Evolutionary conservation across 2,329 filamentous ascomycete genomes (phyloP).

Genomic region (Gliomastix tumulicola): DNA sequence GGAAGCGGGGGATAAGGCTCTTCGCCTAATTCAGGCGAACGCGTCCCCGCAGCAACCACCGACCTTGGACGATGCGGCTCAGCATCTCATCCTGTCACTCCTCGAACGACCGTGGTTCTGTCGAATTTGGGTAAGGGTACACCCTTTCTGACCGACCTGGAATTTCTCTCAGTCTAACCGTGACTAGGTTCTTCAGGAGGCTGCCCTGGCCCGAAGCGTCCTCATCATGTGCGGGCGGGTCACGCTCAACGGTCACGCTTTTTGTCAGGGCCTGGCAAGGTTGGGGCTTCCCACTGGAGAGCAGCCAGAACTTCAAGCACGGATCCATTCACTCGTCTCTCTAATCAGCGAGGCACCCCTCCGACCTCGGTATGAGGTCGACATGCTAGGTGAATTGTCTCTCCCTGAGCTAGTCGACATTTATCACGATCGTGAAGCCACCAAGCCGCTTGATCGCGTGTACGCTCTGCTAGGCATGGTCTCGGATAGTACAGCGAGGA

Average conservation of each 20-base stretch:
- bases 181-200: conserved; percentile 7
- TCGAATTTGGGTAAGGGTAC: conserved; percentile 5
- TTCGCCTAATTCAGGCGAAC: too few relatives aligned
- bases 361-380: neutral
- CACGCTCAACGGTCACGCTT: conserved; percentile 5
- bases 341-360: neutral
- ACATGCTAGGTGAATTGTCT: too few relatives aligned
- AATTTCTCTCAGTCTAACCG: too few relatives aligned
- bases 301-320: neutral
- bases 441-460: neutral
- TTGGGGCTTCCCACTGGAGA: neutral
- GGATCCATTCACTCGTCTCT: neutral
- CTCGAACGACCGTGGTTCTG: conserved; percentile 4
- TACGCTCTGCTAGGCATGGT: neutral
- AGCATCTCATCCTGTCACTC: neutral
- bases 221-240: conserved; percentile 3
- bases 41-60: too few relatives aligned
- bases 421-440: neutral
- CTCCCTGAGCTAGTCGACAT: neutral
- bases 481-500: too few relatives aligned
- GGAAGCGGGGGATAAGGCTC: neutral
- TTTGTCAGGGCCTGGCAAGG: conserved; percentile 2
- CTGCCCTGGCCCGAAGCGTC: conserved; percentile 6
- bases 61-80: neutral
- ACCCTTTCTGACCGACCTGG: too few relatives aligned